Evolutionary conservation across 2,329 filamentous ascomycete genomes (phyloP).

Genomic region (Hypoxylon sp.): DNA sequence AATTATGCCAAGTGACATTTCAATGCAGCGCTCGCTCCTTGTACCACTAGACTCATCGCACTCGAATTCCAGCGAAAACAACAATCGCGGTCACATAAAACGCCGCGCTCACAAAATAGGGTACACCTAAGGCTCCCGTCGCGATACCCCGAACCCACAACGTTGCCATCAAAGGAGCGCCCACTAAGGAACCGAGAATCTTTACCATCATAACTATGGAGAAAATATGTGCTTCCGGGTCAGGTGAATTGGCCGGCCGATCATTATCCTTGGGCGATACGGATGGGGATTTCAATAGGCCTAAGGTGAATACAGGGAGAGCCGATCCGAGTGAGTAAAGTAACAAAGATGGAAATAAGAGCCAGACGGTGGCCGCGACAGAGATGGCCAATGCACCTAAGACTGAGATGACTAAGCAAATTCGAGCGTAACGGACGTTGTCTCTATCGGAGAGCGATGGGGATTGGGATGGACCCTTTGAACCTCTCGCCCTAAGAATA

Average conservation of each 20-base stretch:
- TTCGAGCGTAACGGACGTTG: constrained; percentile 56
- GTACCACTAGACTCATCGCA: constrained; percentile 26
- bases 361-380: constrained; percentile 57
- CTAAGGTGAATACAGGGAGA: constrained; percentile 65
- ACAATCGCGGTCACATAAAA: constrained; percentile 57
- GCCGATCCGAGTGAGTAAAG: constrained; percentile 66
- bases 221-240: constrained; percentile 61
- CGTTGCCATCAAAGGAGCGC: constrained; percentile 63
- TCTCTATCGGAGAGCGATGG: constrained; percentile 50
- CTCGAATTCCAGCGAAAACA: constrained; percentile 53
- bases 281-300: constrained; percentile 62
- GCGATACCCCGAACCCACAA: constrained; percentile 64
- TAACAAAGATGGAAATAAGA: constrained; percentile 61
- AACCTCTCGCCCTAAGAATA: constrained; percentile 52
- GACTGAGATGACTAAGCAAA: constrained; percentile 59
- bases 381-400: constrained; percentile 62
- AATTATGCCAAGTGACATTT: background rate
- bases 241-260: constrained; percentile 34
- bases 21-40: background rate
- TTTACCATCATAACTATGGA: constrained; percentile 68
- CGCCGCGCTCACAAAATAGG: constrained; percentile 59
- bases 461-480: constrained; percentile 29
- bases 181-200: constrained; percentile 63
- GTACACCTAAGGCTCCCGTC: constrained; percentile 56
- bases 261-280: constrained; percentile 52